Evolutionary conservation across 768 basidiomycete species (phyloP).

Genomic region (Sutorius australiensis): DNA sequence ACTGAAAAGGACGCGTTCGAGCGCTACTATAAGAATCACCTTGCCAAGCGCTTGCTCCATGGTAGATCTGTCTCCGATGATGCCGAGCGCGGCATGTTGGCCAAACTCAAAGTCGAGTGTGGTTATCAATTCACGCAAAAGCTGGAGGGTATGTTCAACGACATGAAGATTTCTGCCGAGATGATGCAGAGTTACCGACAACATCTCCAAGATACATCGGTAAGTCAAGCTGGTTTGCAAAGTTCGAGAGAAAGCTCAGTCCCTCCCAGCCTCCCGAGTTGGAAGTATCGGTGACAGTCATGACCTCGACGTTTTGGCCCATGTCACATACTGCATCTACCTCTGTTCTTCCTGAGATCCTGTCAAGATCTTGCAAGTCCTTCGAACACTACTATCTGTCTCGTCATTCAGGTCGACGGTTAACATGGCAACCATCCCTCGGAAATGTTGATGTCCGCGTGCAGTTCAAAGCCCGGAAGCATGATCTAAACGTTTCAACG

Average conservation of each 20-base stretch:
- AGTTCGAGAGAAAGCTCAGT: slow-evolving; percentile 7
- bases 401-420: slow-evolving; percentile 81
- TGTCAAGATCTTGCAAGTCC: slow-evolving; percentile 63
- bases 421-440: slow-evolving; percentile 89
- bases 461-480: slow-evolving; percentile 70
- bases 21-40: slow-evolving; percentile 93
- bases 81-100: slow-evolving; percentile 95
- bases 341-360: slow-evolving; percentile 63
- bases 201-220: slow-evolving; percentile 55
- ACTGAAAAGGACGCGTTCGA: slow-evolving; percentile 97
- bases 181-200: slow-evolving; percentile 71
- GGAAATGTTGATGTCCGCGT: slow-evolving; percentile 89
- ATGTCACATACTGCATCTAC: slow-evolving; percentile 60
- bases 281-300: slow-evolving; percentile 84
- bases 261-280: slow-evolving; percentile 61
- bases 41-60: slow-evolving; percentile 86
- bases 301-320: slow-evolving; percentile 98
- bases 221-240: slow-evolving; percentile 34
- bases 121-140: slow-evolving; percentile 97
- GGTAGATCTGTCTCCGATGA: slow-evolving; percentile 93
- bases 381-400: slow-evolving; percentile 90
- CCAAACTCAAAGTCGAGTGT: slow-evolving; percentile 94
- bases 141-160: slow-evolving; percentile 98
- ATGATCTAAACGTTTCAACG: slow-evolving; percentile 92
- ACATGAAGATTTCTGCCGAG: slow-evolving; percentile 87